Conservation (phyloP, 768 basidiomycete species). For the Podaxis carcinomalis region DNA sequence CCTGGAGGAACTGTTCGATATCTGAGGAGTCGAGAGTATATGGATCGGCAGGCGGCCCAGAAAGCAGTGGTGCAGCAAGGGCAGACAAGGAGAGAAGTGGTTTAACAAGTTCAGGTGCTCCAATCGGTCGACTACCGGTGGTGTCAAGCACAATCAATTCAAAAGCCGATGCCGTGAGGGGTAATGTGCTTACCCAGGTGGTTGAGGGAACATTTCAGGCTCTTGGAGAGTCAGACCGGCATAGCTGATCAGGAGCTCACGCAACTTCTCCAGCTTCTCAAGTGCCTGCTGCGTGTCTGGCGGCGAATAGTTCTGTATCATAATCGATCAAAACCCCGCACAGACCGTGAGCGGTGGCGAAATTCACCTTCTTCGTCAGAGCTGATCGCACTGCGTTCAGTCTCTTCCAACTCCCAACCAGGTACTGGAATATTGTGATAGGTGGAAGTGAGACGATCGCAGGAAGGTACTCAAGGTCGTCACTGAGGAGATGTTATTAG, state of each 20-base stretch:
- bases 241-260: constrained; percentile 84
- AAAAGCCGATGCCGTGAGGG: not conserved
- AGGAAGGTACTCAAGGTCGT: constrained; percentile 70
- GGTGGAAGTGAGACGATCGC: constrained; percentile 75
- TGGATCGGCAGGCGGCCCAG: constrained; percentile 39
- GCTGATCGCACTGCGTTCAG: constrained; percentile 50
- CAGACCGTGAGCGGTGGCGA: not conserved
- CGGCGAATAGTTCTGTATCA: constrained; percentile 51
- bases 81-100: constrained; percentile 75
- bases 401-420: constrained; percentile 92
- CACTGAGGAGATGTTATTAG: constrained; percentile 33
- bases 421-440: constrained; percentile 83
- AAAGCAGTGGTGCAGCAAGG: constrained; percentile 60
- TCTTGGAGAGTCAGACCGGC: constrained; percentile 87
- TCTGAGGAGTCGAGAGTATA: constrained; percentile 61
- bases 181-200: constrained; percentile 50
- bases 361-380: constrained; percentile 60
- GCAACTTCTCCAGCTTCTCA: constrained; percentile 65
- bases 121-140: constrained; percentile 57
- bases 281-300: constrained; percentile 60
- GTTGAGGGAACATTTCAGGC: constrained; percentile 93
- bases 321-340: not conserved
- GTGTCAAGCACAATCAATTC: not conserved
- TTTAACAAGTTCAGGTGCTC: constrained; percentile 75
- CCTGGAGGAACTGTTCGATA: constrained; percentile 77